Evolutionary conservation across 768 basidiomycete species (phyloP).

Genomic region (Rhodotorula toruloides): DNA sequence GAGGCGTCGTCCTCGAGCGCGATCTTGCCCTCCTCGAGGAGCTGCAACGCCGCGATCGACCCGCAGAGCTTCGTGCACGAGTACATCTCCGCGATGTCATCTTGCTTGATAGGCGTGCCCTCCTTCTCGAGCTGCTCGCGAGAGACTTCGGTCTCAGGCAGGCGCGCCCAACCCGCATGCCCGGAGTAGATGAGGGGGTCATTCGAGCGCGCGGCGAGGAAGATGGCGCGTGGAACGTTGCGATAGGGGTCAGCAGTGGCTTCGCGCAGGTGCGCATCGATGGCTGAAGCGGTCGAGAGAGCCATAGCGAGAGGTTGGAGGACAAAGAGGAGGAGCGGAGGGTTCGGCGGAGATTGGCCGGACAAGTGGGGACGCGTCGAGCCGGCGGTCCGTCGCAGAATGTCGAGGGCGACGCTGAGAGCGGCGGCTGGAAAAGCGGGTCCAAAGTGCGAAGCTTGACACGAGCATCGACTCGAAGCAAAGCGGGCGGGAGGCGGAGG

Average conservation of each 20-base stretch:
- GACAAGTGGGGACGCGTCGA: no score
- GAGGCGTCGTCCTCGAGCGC: conserved; percentile 39
- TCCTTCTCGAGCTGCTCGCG: neutral
- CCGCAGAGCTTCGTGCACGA: conserved; percentile 36
- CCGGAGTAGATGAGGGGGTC: neutral
- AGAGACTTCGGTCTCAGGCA: neutral
- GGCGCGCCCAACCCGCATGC: neutral
- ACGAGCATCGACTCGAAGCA: no score
- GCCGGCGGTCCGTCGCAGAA: no score
- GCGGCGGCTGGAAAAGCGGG: no score
- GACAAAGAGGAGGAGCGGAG: neutral
- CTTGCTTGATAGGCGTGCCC: neutral
- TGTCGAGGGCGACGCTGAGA: no score
- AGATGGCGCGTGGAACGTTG: neutral
- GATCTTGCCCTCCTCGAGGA: conserved; percentile 43
- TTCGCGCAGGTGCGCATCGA: neutral
- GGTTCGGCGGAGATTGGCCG: no score
- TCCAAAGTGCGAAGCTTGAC: no score
- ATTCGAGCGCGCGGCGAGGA: neutral
- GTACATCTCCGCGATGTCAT: neutral
- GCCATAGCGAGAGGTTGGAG: neutral
- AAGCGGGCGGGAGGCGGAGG: no score
- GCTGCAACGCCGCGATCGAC: conserved; percentile 42
- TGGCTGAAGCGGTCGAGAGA: neutral
- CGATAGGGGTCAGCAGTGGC: neutral